Base-by-base conservation (phyloP, 495 filamentous ascomycete genomes). In the Cladorrhinum samala region DNA sequence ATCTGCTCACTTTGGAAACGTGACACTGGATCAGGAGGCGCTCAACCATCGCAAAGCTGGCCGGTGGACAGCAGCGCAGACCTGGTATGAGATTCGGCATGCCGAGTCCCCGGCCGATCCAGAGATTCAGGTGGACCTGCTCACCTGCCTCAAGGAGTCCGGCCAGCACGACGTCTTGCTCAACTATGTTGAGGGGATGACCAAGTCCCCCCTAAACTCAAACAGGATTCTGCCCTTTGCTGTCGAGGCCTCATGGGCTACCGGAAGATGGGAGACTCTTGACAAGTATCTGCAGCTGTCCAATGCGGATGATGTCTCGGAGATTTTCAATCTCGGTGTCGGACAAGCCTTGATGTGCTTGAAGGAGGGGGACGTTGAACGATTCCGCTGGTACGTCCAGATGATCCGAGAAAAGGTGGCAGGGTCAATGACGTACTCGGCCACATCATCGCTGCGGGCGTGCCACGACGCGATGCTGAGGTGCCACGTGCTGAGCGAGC, bases 1-100 rank as follows among this genome's bases (percentile, higher is more conserved):
- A 44, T 96, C 92, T 9, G 82, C 86, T 4, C 83, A 93, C 62
- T 68, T 96, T 20, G 83, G 86, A 46, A 82, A 85, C 9, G 73
- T 96, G 17, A 84, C 91, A 53, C 81, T 95, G 49, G 88, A 96
- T 42, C 91, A 96, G 62, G 91, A 99, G 60, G 82, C 95, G 30
- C 74, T 96, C 47, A 90, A 91, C 57, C 91, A 97, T 65, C 81
- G 85, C 33, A 96, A 94, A 63, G 87, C 89, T 33, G 92, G 91
- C n/a, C 79, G 91, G 64, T 99, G 91, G 93, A 88, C 88, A n/a
- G 89, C 93, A 46, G 94, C 89, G 40, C 92, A 96, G 71, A 93
- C 87, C 58, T 99, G 93, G 93, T 97, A 97, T 68, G 91, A 97
- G 64, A 77, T 94, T 33, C 82, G 86, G 54, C 78, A 95, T 36